Base-by-base conservation (phyloP, 2,329 filamentous ascomycete species). In the Sporothrix globosa region DNA sequence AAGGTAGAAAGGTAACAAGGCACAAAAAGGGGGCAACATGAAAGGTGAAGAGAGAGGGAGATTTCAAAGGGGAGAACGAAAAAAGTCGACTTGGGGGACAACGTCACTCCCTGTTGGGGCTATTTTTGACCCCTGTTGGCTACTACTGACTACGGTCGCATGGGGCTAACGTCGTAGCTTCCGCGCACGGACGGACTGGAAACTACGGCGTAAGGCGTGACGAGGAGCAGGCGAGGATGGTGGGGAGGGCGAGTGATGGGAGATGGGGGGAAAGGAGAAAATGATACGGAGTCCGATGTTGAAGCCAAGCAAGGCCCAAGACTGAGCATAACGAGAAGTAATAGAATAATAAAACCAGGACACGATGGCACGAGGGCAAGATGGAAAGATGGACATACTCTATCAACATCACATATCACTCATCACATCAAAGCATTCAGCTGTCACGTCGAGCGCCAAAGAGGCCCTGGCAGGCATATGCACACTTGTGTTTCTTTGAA, bases 111-210 rank as follows among this genome's bases (percentile, higher is more conserved):
- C 41, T 46, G 41, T 46, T 46, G 34, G 34, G 41, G 41, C 41
- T 46, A 13, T 46, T 46, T 13, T 46, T 46, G 41, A 17, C 52
- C 10, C 52, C 21, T 30, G 52, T 30, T 54, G 52, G 52, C 11
- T 17, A n/a, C 19, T 9, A n/a, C n/a, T n/a, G 56, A 6, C n/a
- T 48, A 27, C 44, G 27, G 61, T 48, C 34, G 27, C 21, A 66
- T n/a, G 34, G 41, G 44, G 61, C 61, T 66, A 66, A 66, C 61
- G 61, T 52, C 44, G 61, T 66, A 50, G 61, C 61, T 50, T 48
- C 61, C 17, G 61, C 61, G 61, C 61, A 66, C 61, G 61, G 61
- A 66, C 44, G 61, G 46, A 63, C 60, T 48, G 21, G 39, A 63
- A 48, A 63, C 58, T 44, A 48, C 39, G 58, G 39, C 41, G 58